A percentile compares a stretch with the other conserved stretches of the same genome.
These are phyloP conservation scores for Acer saccharum DNA, from an alignment of 345 rosid genomes.

Conservation along the genomic window DNA sequence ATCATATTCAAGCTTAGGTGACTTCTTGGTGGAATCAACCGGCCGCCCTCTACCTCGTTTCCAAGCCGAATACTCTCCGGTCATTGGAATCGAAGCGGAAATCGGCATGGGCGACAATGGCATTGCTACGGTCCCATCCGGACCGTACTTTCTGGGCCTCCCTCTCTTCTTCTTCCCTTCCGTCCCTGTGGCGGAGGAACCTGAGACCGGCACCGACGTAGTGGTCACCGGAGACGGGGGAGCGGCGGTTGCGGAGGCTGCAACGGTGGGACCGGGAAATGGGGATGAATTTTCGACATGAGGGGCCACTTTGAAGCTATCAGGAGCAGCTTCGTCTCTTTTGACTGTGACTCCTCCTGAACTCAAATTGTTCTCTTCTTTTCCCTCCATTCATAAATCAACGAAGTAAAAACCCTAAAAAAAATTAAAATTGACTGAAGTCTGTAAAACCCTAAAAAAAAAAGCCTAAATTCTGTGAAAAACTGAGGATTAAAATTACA, in stretches of 20 bases:
- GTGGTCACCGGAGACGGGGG: constrained; percentile 14
- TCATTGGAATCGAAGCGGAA: constrained; percentile 79
- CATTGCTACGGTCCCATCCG: constrained; percentile 56
- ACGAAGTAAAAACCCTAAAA: constrained; percentile 19
- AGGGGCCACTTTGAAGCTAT: constrained; percentile 51
- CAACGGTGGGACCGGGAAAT: constrained; percentile 31
- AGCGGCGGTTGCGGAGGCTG: constrained; percentile 16
- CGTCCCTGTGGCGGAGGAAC: constrained; percentile 16
- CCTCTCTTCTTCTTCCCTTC: constrained; percentile 86
- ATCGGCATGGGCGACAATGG: constrained; percentile 91
- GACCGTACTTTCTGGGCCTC: constrained; percentile 80
- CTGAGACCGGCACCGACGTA: constrained; percentile 14
- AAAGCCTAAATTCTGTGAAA: constrained; percentile 25
- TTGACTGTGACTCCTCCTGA: constrained; percentile 46
- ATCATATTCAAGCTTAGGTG: constrained; percentile 52
- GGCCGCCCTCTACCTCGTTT: constrained; percentile 62
- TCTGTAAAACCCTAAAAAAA: constrained; percentile 36
- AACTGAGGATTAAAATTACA: constrained; percentile 33
- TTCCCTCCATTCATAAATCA: constrained; percentile 66
- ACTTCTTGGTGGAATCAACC: constrained; percentile 49
- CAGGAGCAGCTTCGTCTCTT: constrained; percentile 59
- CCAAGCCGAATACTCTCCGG: constrained; percentile 53
- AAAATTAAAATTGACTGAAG: constrained; percentile 19
- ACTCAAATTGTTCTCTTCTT: constrained; percentile 44
- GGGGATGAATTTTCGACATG: constrained; percentile 48